phyloP scores from a whole-genome alignment of 139 green algal genomes.

The Nannochloris sp. region DNA sequence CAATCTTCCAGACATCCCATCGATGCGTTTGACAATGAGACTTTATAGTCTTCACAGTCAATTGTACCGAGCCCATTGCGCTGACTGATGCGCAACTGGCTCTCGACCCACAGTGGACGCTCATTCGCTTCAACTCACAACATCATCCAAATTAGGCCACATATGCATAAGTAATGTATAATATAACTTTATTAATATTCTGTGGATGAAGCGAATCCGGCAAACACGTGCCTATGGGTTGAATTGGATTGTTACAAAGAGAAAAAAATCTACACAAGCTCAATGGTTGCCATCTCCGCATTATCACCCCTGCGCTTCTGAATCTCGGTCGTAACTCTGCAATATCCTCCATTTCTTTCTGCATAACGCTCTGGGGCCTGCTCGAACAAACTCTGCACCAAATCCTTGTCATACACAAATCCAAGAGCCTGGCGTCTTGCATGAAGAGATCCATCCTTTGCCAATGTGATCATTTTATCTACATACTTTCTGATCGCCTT shows the following conservation, averaged over 20 bases:
- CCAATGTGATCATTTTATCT: constrained; percentile 97
- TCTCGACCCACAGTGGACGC: too few species aligned
- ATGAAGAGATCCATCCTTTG: constrained; percentile 84
- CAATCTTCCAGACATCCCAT: too few species aligned
- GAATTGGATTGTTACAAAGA: constrained; percentile 1
- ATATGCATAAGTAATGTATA: too few species aligned
- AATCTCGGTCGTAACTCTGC: constrained; percentile 60
- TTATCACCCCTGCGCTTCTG: constrained; percentile 70
- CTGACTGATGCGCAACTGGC: too few species aligned
- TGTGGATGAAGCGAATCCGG: too few species aligned
- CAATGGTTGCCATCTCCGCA: constrained; percentile 89
- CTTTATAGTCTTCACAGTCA: too few species aligned
- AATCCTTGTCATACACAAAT: constrained; percentile 87
- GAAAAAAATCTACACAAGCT: constrained; percentile 74
- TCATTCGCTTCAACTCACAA: too few species aligned
- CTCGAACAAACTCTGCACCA: constrained; percentile 86
- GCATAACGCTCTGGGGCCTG: constrained; percentile 67
- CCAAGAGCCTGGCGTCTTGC: constrained; percentile 68
- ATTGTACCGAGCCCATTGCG: too few species aligned
- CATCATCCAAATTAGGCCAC: too few species aligned
- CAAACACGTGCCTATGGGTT: neutral
- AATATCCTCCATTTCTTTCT: constrained; percentile 87
- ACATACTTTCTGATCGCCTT: constrained; percentile 92
- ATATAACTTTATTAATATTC: too few species aligned
- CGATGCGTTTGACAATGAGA: too few species aligned